Evolutionary conservation across 129 eudicot species (phyloP).

Genomic region (Artemisia annua): DNA sequence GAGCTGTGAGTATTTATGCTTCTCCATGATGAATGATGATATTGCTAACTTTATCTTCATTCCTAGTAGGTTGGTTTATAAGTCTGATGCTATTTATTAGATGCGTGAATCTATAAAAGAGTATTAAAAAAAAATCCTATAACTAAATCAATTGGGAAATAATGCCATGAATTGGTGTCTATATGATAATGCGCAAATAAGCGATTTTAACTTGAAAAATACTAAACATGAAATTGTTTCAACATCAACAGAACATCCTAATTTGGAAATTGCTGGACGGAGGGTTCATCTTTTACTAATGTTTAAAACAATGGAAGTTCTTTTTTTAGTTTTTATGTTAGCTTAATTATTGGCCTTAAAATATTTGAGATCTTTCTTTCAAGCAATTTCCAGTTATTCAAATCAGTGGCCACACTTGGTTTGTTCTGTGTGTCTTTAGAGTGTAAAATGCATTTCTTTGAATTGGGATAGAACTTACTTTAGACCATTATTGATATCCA

Average conservation of each 20-base stretch:
- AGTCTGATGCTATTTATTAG: neutral
- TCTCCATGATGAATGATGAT: no score
- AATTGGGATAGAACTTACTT: neutral
- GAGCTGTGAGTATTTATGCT: slow-evolving; percentile 62
- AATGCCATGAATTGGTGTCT: neutral
- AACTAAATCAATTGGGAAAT: no score
- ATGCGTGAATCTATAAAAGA: neutral
- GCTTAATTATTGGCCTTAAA: neutral
- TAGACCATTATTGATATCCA: slow-evolving; percentile 7
- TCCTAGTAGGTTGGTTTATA: neutral
- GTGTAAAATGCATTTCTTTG: slow-evolving; percentile 9
- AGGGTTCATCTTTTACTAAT: neutral
- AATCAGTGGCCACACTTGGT: neutral
- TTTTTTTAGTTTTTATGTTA: neutral
- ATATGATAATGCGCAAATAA: slow-evolving; percentile 6
- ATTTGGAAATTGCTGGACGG: neutral
- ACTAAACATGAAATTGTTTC: neutral
- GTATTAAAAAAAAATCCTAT: no score
- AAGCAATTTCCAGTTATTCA: neutral
- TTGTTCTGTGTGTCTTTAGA: neutral
- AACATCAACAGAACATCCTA: no score
- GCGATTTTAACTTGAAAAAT: neutral
- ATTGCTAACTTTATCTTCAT: no score
- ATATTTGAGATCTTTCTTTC: neutral
- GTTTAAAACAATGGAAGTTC: no score